Base-by-base conservation (phyloP, 2,329 filamentous ascomycete species). In the Ophiostoma pallidulum region DNA sequence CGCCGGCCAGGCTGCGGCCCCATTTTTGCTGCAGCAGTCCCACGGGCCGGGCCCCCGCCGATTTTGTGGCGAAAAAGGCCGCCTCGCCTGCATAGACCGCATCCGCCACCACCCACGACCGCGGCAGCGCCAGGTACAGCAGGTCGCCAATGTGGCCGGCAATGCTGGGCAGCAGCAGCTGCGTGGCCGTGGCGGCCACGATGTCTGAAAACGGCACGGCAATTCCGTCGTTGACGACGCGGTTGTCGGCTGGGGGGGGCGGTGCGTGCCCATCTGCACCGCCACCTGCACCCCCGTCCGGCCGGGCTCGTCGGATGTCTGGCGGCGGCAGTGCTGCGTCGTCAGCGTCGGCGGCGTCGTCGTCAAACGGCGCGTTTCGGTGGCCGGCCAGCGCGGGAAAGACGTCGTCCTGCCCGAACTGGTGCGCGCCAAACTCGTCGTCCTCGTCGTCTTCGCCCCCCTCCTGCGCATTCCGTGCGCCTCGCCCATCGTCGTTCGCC, bases 1-100 rank as follows among this genome's bases (percentile, higher is more conserved):
- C 92, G 1, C 92, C 92, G 1, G 92, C 75, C 3, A 98, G 71
- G 58, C 86, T 96, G 48, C 92, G 75, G 1, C 89, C 92, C 88
- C 92, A 97, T 50, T 82, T 80, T 56, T 85, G 78, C 59, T 92
- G 86, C 28, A 98, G 64, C 22, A 97, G 70, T 0, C 85, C 82
- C 0, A 77, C 77, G 0, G 54, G 54, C 16, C 57, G 9, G 59
- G 53, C 4, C 26, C 20, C n/a, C n/a, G n/a, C n/a, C n/a, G n/a
- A n/a, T n/a, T n/a, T n/a, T n/a, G n/a, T n/a, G n/a, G n/a, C n/a
- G n/a, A n/a, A n/a, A n/a, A n/a, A n/a, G n/a, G n/a, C n/a, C n/a
- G n/a, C n/a, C n/a, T n/a, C n/a, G n/a, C n/a, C n/a, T n/a, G n/a
- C n/a, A n/a, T n/a, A n/a, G n/a, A n/a, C n/a, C n/a, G n/a, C n/a